Base-by-base conservation (phyloP, 148 eudicot species). In the Rhododendron griersonianum region DNA sequence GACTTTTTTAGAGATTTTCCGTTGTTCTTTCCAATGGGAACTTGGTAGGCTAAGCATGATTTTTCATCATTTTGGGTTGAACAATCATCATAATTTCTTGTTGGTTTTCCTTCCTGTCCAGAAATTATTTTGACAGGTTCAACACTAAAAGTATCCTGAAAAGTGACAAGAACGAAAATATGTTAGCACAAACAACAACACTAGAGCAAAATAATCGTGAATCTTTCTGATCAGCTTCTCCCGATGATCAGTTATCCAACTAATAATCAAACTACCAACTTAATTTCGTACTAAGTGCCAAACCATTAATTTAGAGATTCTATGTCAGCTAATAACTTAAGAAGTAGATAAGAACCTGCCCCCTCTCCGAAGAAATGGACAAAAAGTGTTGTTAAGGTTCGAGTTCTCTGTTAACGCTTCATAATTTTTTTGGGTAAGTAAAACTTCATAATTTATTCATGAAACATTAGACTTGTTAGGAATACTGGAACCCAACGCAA, bases 91-190 rank as follows among this genome's bases (percentile, higher is more conserved):
- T 39, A 75, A n/a, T 84, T 47, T 83, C 55, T 19, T 80, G 83
- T 74, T 63, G 16, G 30, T 25, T 80, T 45, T 35, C 47, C 69
- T 81, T 80, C 57, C 83, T 73, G 37, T 57, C 79, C 81, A 25
- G 75, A 35, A 18, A 79, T 59, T 30, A 57, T 78, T 63, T 57
- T 45, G 23, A 30, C 25, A 73, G 87, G 85, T 51, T 19, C 79
- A 78, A 61, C 86, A 61, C 73, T 33, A 25, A 77, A 75, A 77
- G 18, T 80, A 33, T 79, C 90, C 91, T 89, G 82, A 83, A 75
- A 85, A 41, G 65, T 35, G 39, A 30, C 1, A 23, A 51, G 28
- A 33, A 67, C 65, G 14, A 80, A 48, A 30, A 57, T 4, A 16
- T 14, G 23, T 53, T 30, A 81, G 41, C 30, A 8, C 30, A 19